Evolutionary conservation across 1,284 basidiomycete species (phyloP), one percentile per base, ranked within the genome.

Genomic region (Ustilago cynodontis): DNA sequence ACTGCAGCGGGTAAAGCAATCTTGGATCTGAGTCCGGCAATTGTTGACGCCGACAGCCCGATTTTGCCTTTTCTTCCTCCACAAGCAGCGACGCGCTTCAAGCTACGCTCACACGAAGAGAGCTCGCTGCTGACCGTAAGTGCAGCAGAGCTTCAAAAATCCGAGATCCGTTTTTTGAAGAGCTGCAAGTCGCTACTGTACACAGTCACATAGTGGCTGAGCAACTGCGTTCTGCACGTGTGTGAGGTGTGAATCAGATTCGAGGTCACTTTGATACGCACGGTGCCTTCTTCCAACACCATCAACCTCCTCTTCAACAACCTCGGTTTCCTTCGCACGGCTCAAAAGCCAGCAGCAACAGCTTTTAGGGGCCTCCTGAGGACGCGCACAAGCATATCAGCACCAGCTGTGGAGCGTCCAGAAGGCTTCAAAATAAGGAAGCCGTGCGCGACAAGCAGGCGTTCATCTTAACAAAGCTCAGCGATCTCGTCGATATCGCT

Each of bases 91-190:
- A 20, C 41, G 41, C 41, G 41, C 41, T 39, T 18, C 14, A 6
- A 16, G 13, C 18, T n/a, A 16, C 37, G 31, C 31, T 33, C 11
- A 11, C 31, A 33, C 11, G 31, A 33, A 33, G 31, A 33, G 6
- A 6, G 31, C 31, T 31, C n/a, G 39, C 26, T 58, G 56, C 43
- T 58, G 56, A 58, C 56, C 24, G 41, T 47, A 58, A 56, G n/a
- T n/a, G n/a, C 26, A 28, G 13, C 24, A 24, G 22, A 28, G 24
- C 20, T 24, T 49, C 26, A 24, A 26, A 39, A 20, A 6, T 39
- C 58, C 58, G 58, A 60, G 58, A 52, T 60, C 58, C 58, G 58
- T 50, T 28, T 43, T 43, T 43, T 43, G 18, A 7, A n/a, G 5
- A 41, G 8, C 41, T 43, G 41, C 41, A 22, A n/a, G n/a, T 20